Evolutionary conservation across 352 stramenopile species (phyloP).

Genomic region (Stramenopiles sp.): DNA sequence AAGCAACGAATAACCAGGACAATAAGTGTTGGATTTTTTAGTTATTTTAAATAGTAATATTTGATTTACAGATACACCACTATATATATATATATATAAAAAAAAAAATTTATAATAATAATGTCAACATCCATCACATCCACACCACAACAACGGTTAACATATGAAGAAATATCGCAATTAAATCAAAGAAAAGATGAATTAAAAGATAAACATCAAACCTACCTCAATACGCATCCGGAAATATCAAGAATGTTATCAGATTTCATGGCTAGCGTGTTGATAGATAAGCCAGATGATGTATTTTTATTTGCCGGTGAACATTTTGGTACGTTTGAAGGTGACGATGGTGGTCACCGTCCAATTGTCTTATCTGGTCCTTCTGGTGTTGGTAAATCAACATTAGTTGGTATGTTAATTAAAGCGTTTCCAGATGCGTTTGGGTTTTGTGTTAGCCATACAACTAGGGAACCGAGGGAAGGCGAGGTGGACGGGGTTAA

Average conservation of each 20-base stretch:
- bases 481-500: constrained; percentile 83
- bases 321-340: constrained; percentile 45
- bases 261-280: constrained; percentile 52
- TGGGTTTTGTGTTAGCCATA: constrained; percentile 91
- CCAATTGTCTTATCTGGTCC: constrained; percentile 70
- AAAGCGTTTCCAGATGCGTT: constrained; percentile 45
- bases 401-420: constrained; percentile 75
- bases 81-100: no score
- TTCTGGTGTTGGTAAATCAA: constrained; percentile 79
- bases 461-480: constrained; percentile 70
- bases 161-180: constrained; percentile 51
- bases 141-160: constrained; percentile 21
- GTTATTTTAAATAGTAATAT: no score
- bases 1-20: no score
- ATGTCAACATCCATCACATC: not conserved
- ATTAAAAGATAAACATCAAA: constrained; percentile 45
- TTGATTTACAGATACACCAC: no score
- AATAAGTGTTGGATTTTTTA: no score
- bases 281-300: constrained; percentile 57
- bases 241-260: constrained; percentile 67
- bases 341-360: not conserved
- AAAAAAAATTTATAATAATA: not conserved
- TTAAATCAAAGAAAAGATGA: constrained; percentile 57
- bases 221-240: constrained; percentile 49
- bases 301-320: constrained; percentile 46